Percentiles rank a stretch among this genome's conserved stretches.
phyloP scores from a whole-genome alignment of 768 basidiomycete genomes.

The Boletus reticuloceps region DNA sequence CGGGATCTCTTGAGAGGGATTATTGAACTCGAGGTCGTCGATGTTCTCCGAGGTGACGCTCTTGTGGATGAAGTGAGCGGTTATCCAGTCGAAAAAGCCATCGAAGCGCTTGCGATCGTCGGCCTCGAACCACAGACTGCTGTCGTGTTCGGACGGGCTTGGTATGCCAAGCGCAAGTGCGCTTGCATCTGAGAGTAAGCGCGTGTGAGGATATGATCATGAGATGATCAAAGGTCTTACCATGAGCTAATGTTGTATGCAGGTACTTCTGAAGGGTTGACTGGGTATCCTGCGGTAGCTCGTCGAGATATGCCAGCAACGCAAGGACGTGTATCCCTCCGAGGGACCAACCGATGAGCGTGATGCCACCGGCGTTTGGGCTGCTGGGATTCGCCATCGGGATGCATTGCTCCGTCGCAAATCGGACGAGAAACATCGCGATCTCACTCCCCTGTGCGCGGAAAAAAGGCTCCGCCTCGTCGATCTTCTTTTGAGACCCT shows the following conservation, averaged over 20 bases:
- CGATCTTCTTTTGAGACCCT: slow-evolving; percentile 14
- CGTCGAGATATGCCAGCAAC: slow-evolving; percentile 15
- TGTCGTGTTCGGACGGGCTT: background rate
- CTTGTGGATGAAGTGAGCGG: slow-evolving; percentile 17
- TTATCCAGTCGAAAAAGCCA: slow-evolving; percentile 12
- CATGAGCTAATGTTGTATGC: slow-evolving; percentile 18
- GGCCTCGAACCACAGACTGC: background rate
- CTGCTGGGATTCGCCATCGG: slow-evolving; percentile 4
- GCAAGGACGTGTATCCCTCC: slow-evolving; percentile 10
- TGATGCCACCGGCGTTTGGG: slow-evolving; percentile 11
- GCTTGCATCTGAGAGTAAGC: slow-evolving; percentile 4
- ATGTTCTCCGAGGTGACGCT: slow-evolving; percentile 12
- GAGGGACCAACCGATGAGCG: slow-evolving; percentile 21
- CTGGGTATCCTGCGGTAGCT: slow-evolving; percentile 1
- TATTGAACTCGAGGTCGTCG: slow-evolving; percentile 16
- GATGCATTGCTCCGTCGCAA: slow-evolving; percentile 15
- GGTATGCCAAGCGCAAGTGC: slow-evolving; percentile 8
- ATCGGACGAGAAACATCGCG: slow-evolving; percentile 15
- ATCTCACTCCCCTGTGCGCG: slow-evolving; percentile 18
- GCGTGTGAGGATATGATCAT: background rate
- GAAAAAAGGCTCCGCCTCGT: slow-evolving; percentile 13
- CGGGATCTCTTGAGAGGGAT: background rate
- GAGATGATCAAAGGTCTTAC: background rate
- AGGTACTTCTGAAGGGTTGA: slow-evolving; percentile 15
- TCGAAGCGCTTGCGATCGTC: slow-evolving; percentile 15